These are phyloP conservation scores for Wickerhamiella siamensis DNA, from an alignment of 805 yeast genomes.

Conservation along the genomic window DNA sequence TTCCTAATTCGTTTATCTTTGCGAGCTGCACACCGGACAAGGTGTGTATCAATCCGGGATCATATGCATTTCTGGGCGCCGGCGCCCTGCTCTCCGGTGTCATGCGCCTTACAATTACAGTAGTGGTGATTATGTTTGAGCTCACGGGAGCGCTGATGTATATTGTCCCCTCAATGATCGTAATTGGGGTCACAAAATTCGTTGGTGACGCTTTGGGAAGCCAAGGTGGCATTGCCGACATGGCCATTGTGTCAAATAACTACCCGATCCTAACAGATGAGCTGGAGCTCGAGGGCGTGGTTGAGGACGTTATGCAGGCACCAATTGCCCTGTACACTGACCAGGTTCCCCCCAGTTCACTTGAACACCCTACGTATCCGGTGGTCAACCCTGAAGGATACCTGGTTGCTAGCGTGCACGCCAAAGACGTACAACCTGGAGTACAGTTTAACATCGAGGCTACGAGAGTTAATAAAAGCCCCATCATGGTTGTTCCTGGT, in stretches of 20 bases:
- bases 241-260: conserved; percentile 80
- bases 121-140: conserved; percentile 91
- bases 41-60: conserved; percentile 74
- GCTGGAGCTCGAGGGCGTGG: conserved; percentile 37
- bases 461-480: conserved; percentile 30
- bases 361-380: conserved; percentile 25
- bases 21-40: conserved; percentile 30
- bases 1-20: conserved; percentile 28
- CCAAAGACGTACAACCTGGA: background rate
- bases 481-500: conserved; percentile 41
- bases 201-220: conserved; percentile 61
- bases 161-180: conserved; percentile 91
- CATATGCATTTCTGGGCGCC: conserved; percentile 92
- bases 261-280: conserved; percentile 71
- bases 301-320: conserved; percentile 50
- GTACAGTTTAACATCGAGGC: background rate
- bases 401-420: conserved; percentile 22
- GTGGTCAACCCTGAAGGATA: conserved; percentile 22
- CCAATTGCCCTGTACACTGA: conserved; percentile 16
- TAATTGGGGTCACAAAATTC: conserved; percentile 72
- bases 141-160: conserved; percentile 88
- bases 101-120: conserved; percentile 82
- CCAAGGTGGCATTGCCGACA: conserved; percentile 85
- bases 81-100: conserved; percentile 92
- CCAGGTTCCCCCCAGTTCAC: conserved; percentile 10